These are phyloP conservation scores for Neofusicoccum sp. DNA, from an alignment of 2,329 filamentous ascomycete species.

Conservation along the genomic window DNA sequence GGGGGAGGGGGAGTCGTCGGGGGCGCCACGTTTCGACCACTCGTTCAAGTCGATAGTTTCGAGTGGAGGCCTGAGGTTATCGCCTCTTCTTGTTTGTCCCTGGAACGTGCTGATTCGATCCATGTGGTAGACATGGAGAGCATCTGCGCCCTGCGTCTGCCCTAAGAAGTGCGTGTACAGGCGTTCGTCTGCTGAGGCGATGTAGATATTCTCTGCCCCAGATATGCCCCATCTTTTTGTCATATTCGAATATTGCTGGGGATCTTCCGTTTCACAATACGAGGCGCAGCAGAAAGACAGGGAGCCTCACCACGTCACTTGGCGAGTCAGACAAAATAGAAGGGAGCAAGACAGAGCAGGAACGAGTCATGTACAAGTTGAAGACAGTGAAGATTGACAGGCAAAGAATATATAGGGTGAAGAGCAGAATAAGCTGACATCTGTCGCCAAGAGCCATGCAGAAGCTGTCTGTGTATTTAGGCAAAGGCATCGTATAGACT, in stretches of 20 bases:
- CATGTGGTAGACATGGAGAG: constrained; percentile 7
- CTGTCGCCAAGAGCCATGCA: background rate
- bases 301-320: constrained; percentile 1
- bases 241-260: background rate
- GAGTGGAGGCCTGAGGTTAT: background rate
- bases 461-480: background rate
- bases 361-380: background rate
- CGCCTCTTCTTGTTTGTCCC: background rate
- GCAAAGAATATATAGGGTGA: background rate
- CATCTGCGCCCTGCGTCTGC: constrained; percentile 11
- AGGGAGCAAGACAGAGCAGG: background rate
- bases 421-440: background rate
- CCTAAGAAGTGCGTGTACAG: background rate
- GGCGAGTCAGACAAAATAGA: constrained; percentile 12
- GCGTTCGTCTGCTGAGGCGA: background rate
- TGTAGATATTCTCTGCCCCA: constrained; percentile 8
- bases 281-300: background rate
- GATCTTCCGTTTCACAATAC: constrained; percentile 1
- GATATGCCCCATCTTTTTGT: constrained; percentile 8
- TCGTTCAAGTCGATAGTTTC: constrained; percentile 8
- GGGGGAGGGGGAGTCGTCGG: background rate
- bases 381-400: background rate
- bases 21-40: background rate
- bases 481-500: background rate
- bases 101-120: constrained; percentile 4